Evolutionary conservation across 352 stramenopile species (phyloP), one percentile per base, ranked within the genome.

Genomic region (Pythium insidiosum): DNA sequence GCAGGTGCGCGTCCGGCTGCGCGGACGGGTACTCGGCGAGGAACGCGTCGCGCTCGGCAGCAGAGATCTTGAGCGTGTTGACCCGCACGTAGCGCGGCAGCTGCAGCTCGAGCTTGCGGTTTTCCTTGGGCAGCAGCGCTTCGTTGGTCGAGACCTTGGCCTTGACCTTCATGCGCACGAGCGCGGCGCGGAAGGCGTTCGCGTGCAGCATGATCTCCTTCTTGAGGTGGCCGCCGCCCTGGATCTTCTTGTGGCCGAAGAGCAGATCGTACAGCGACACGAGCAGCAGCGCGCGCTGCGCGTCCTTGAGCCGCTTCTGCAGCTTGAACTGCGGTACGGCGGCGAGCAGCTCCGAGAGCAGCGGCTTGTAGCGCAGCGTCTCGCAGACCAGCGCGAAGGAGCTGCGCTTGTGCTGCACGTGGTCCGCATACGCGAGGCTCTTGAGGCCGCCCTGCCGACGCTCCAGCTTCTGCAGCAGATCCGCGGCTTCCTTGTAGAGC

Each of bases 31-130:
- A 85, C 31, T 83, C 58, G 23, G 48, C 37, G 16, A 63, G 63
- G 44, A 87, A 87, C 23, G 57, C 56, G 9, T 61, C 49, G 18
- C 61, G 61, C 23, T 86, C 68, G 16, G 68, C 73, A 3, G 56
- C 20, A 0, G 61, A 61, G 29, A 74, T 72, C 42, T 81, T 68
- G 9, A 97, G 56, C 22, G 84, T 94, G 68, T 98, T 98, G 21
- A 98, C 72, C 29, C 95, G 90, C 47, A 97, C 85, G 49, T 98
- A 98, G 3, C 84, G 76, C 30, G 84, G 79, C 18, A 94, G 56
- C 24, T 67, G 56, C 12, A 85, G 52, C 40, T 86, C 63, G 25
- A 68, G 68, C 38, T 83, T 72, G 36, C 81, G 75, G 58, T 93
- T 89, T 49, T 88, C 75, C 29, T 73, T 70, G 18, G 80, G 79